Evolutionary conservation across 371 early-diverging fungal genomes (phyloP), one percentile per base, ranked within the genome.

Genomic region (Entomophthora muscae): DNA sequence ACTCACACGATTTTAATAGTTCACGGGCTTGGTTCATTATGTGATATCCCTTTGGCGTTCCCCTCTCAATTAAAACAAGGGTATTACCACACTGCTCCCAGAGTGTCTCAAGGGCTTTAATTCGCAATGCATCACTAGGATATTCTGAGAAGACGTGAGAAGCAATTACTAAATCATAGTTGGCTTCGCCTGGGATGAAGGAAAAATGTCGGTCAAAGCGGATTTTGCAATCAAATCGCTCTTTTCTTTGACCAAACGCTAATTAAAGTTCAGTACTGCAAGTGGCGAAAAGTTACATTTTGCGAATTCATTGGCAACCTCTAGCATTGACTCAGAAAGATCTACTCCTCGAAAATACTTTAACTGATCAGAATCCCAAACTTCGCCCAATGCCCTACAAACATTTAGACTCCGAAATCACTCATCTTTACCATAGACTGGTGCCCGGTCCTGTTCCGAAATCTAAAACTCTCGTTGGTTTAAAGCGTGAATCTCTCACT

Each of bases 361-460:
- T 52, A 86, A 13, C 33, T 33, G 2, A 66, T 53, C 63, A 2
- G 51, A 13, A 21, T 69, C 61, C 76, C 82, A 90, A 0, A 77
- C 67, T n/a, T 82, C 73, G 53, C 80, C 77, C 2, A 83, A 76
- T 1, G 86, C 90, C 90, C 89, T 83, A 69, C 24, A 52, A 64
- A 64, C 32, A n/a, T 57, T n/a, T 0, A 60, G 24, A 7, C 13
- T 30, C 26, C 33, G 29, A 7, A 23, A 10, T 29, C n/a, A 1
- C 29, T 30, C 27, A 27, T 55, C 26, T 59, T 63, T 75, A 82
- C 86, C 88, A 92, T 32, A 92, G 73, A 5, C 81, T 87, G 2
- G 91, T 88, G 29, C 88, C 94, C 2, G 93, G 91, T 1, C 94
- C 94, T 0, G 83, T 81, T 22, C 91, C 94, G 69, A 91, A 89